Evolutionary conservation across 2,329 filamentous ascomycete genomes (phyloP).

Genomic region (Fusarium newnesense): DNA sequence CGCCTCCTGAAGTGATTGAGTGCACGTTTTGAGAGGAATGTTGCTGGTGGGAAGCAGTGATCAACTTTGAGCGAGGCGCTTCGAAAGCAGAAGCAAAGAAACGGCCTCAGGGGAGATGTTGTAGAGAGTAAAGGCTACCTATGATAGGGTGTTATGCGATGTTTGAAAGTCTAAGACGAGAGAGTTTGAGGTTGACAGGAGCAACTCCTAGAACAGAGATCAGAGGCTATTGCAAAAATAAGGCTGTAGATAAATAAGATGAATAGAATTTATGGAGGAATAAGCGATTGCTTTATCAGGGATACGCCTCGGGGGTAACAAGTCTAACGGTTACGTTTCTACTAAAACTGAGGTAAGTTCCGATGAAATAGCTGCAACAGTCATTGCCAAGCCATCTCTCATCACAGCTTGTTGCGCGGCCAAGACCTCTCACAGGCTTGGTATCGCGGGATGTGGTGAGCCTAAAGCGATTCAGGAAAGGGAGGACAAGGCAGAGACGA

Average conservation of each 20-base stretch:
- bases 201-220: not conserved
- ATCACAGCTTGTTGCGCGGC: conserved; percentile 21
- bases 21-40: conserved; percentile 2
- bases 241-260: conserved; percentile 1
- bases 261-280: not conserved
- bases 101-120: not conserved
- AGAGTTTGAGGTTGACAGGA: not conserved
- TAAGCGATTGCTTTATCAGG: conserved; percentile 22
- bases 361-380: not conserved
- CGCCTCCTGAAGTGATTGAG: conserved; percentile 1
- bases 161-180: not conserved
- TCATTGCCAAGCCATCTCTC: conserved; percentile 21
- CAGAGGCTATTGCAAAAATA: not conserved
- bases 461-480: conserved; percentile 5
- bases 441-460: conserved; percentile 27
- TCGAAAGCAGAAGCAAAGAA: conserved; percentile 3
- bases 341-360: not conserved
- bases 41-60: conserved; percentile 21
- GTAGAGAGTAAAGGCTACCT: not conserved
- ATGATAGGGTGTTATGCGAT: not conserved
- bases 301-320: not conserved
- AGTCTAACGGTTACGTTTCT: not conserved
- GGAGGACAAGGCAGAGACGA: not conserved
- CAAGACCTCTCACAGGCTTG: conserved; percentile 18
- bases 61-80: conserved; percentile 30